Evolutionary conservation across 805 yeast genomes (phyloP), one percentile per base, ranked within the genome.

Genomic region (Citeromyces matritensis): DNA sequence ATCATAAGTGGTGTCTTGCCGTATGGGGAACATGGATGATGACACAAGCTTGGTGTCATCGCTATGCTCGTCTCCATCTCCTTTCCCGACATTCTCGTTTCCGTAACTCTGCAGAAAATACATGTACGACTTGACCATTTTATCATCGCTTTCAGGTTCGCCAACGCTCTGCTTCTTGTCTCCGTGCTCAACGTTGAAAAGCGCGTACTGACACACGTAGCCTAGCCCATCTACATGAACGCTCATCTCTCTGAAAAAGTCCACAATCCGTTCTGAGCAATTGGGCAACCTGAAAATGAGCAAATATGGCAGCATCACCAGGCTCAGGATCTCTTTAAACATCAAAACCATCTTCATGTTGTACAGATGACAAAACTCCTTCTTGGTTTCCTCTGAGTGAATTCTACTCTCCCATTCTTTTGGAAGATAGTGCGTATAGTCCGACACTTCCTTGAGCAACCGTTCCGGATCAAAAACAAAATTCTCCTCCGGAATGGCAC

Each of bases 141-240:
- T 86, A 38, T 76, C 85, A 43, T 85, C 91, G 35, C 70, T 71
- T 1, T 69, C 62, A 12, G 33, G 27, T 3, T 27, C 30, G 34
- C 41, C 35, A 35, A 41, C 37, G 32, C 37, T 31, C 23, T 38
- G 36, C 41, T 51, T 36, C 41, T 49, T 41, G 39, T 53, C 37
- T 15, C 33, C 41, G 9, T 39, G 35, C 4, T 33, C 39, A 3
- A 30, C 34, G 17, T 38, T 35, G 54, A 91, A 91, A 75, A 83
- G 82, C 2, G 97, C 97, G 62, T 77, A 84, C 21, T 83, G 76
- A 47, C 97, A 88, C 25, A 91, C 94, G 45, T 86, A 79, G 0
- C 98, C 99, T 26, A 91, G 58, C 0, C 95, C 97, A 55, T 86
- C 96, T 30, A 86, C 83, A 49, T 88, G 91, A 9, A 85, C 75